Base-by-base conservation (phyloP, 2,329 filamentous ascomycete species). In the Lecanoromycetidae sp. region DNA sequence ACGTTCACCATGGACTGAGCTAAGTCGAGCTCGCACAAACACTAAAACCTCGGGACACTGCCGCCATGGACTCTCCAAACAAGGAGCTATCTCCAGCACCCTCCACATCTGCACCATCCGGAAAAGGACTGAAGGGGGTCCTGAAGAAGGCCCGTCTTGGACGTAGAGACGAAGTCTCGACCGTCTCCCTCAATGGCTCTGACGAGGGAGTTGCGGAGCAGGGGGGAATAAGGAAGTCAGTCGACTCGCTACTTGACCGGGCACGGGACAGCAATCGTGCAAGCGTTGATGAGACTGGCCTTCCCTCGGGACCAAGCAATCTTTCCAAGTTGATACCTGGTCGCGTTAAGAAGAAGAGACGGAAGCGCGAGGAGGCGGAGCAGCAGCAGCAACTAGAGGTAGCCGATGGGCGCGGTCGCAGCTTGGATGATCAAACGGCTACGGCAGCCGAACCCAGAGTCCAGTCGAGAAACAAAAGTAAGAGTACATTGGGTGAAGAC, bases 261-360 rank as follows among this genome's bases (percentile, higher is more conserved):
- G 23, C 38, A 19, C 52, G 48, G n/a, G 48, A 42, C 20, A 51
- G 44, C 19, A 46, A 49, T 32, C 37, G 39, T 22, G 32, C 39
- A 5, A 52, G 49, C 36, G 20, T 51, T 3, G 51, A 52, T 29
- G 53, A 55, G n/a, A n/a, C n/a, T 27, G 49, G 49, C 12, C 32
- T 47, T n/a, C 40, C 46, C 20, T 29, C 50, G 15, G 46, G 43
- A n/a, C 37, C 48, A 9, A 50, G 49, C 39, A 35, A 36, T 33
- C 29, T 54, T 8, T 50, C 51, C 15, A 55, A 55, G 34, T 27
- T 55, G 17, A 51, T 55, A 19, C 53, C 53, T 9, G 44, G 52
- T 19, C 48, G 51, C 3, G 29, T 44, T 12, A 51, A 50, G 22
- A 51, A 52, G 26, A 53, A 55, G 49, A 47, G 46, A 34, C 49